These are phyloP conservation scores for Fusarium napiforme DNA, from an alignment of 2,329 filamentous ascomycete species.

Conservation along the genomic window DNA sequence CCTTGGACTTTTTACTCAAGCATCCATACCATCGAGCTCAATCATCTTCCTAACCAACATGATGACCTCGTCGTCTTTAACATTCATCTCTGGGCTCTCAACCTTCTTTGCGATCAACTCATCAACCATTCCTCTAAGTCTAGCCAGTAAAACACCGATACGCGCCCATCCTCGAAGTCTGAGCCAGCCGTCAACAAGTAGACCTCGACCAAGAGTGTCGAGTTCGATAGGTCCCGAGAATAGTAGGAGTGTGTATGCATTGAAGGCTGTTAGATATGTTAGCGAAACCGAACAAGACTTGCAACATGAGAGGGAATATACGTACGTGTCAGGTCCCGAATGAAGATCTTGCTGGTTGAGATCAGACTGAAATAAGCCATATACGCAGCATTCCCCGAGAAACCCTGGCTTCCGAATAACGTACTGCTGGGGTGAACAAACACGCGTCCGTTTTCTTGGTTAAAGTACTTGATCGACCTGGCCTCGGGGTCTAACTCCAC, in stretches of 20 bases:
- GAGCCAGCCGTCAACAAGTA: slow-evolving; percentile 94
- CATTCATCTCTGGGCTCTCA: slow-evolving; percentile 74
- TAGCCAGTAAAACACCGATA: slow-evolving; percentile 87
- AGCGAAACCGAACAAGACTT: not conserved
- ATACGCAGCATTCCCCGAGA: slow-evolving; percentile 79
- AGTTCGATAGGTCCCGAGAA: slow-evolving; percentile 88
- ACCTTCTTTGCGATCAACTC: slow-evolving; percentile 83
- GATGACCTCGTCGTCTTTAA: slow-evolving; percentile 74
- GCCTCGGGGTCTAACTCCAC: slow-evolving; percentile 95
- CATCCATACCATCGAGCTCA: slow-evolving; percentile 88
- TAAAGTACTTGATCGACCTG: slow-evolving; percentile 91
- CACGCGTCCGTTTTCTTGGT: slow-evolving; percentile 83
- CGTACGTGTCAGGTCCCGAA: slow-evolving; percentile 88
- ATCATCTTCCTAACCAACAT: slow-evolving; percentile 82
- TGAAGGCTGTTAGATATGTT: slow-evolving; percentile 73
- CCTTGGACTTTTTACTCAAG: slow-evolving; percentile 48
- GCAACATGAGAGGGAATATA: slow-evolving; percentile 39
- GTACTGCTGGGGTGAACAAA: slow-evolving; percentile 93
- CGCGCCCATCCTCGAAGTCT: slow-evolving; percentile 89
- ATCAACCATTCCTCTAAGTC: slow-evolving; percentile 88
- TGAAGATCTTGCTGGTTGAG: slow-evolving; percentile 89
- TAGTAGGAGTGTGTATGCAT: slow-evolving; percentile 86
- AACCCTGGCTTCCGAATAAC: slow-evolving; percentile 84
- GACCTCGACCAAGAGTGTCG: slow-evolving; percentile 85
- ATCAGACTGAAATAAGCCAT: slow-evolving; percentile 94